Evolutionary conservation across 2,329 filamentous ascomycete species (phyloP).

Genomic region (Grosmannia serpens): DNA sequence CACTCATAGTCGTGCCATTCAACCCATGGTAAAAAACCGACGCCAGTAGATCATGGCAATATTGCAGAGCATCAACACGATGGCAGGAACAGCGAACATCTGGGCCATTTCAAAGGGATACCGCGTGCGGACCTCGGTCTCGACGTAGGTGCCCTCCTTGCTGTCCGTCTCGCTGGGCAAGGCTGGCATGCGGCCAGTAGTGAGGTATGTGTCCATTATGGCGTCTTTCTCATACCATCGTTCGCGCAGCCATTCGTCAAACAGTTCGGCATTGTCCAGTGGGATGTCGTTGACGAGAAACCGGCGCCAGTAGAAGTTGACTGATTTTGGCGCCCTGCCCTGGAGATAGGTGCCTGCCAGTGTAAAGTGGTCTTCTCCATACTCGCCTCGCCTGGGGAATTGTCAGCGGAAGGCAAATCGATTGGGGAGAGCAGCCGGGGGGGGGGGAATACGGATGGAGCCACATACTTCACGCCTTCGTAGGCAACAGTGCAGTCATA

Average conservation of each 20-base stretch:
- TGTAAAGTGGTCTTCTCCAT: slow-evolving; percentile 84
- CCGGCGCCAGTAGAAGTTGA: slow-evolving; percentile 93
- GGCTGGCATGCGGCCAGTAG: slow-evolving; percentile 68
- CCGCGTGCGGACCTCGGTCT: slow-evolving; percentile 45
- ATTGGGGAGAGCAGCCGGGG: neutral
- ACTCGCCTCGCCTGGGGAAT: slow-evolving; percentile 54
- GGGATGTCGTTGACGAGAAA: slow-evolving; percentile 75
- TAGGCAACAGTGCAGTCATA: slow-evolving; percentile 95
- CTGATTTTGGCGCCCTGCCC: slow-evolving; percentile 80
- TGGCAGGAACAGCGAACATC: slow-evolving; percentile 35
- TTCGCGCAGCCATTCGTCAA: slow-evolving; percentile 74
- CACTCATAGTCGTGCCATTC: neutral
- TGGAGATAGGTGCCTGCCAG: slow-evolving; percentile 79
- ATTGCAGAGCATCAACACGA: slow-evolving; percentile 6
- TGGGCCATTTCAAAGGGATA: slow-evolving; percentile 43
- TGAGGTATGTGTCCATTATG: slow-evolving; percentile 70
- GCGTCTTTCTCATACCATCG: slow-evolving; percentile 90
- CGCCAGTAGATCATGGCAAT: neutral
- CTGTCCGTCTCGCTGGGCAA: slow-evolving; percentile 34
- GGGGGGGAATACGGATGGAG: neutral
- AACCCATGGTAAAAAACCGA: neutral
- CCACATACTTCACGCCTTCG: slow-evolving; percentile 76
- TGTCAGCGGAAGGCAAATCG: neutral
- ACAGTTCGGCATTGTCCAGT: slow-evolving; percentile 58
- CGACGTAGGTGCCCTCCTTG: slow-evolving; percentile 29